Conservation (phyloP, 495 filamentous ascomycete species). For the Cenococcum geophilum region DNA sequence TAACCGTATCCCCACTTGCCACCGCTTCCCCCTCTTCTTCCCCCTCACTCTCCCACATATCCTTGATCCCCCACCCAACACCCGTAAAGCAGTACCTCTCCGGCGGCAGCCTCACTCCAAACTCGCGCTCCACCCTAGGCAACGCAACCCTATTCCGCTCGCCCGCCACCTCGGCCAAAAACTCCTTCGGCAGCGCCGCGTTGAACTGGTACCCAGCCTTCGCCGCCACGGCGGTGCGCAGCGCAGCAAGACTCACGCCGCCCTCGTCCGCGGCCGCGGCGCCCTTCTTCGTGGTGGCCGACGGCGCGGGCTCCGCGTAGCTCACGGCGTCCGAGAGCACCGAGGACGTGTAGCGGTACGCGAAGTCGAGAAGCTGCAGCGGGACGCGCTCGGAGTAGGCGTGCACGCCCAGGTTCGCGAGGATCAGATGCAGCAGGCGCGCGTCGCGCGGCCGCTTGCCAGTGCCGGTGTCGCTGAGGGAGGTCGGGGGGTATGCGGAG, state of each 20-base stretch:
- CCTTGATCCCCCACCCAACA: slow-evolving; percentile 72
- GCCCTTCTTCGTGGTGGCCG: slow-evolving; percentile 23
- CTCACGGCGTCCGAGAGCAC: slow-evolving; percentile 61
- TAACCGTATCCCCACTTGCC: slow-evolving; percentile 11
- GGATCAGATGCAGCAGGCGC: slow-evolving; percentile 82
- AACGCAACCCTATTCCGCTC: slow-evolving; percentile 76
- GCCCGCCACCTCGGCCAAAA: slow-evolving; percentile 71
- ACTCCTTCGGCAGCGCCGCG: slow-evolving; percentile 71
- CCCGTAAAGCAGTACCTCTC: slow-evolving; percentile 91
- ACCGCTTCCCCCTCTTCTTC: slow-evolving; percentile 52
- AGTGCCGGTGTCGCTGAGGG: slow-evolving; percentile 54
- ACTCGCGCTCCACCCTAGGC: slow-evolving; percentile 66
- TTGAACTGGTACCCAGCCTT: slow-evolving; percentile 61
- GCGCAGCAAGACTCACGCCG: slow-evolving; percentile 49
- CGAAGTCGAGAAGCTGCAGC: slow-evolving; percentile 90
- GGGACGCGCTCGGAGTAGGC: slow-evolving; percentile 92
- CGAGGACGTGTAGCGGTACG: slow-evolving; percentile 73
- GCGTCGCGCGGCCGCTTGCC: slow-evolving; percentile 78
- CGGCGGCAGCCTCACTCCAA: slow-evolving; percentile 76
- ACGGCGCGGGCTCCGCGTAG: slow-evolving; percentile 43
- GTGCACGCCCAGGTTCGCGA: slow-evolving; percentile 78
- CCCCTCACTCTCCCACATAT: slow-evolving; percentile 58
- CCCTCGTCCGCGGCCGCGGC: slow-evolving; percentile 33
- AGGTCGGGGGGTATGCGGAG: slow-evolving; percentile 40
- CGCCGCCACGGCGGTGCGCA: slow-evolving; percentile 59